phyloP scores from a whole-genome alignment of 1,284 basidiomycete species.

The Boletus calvinii region DNA sequence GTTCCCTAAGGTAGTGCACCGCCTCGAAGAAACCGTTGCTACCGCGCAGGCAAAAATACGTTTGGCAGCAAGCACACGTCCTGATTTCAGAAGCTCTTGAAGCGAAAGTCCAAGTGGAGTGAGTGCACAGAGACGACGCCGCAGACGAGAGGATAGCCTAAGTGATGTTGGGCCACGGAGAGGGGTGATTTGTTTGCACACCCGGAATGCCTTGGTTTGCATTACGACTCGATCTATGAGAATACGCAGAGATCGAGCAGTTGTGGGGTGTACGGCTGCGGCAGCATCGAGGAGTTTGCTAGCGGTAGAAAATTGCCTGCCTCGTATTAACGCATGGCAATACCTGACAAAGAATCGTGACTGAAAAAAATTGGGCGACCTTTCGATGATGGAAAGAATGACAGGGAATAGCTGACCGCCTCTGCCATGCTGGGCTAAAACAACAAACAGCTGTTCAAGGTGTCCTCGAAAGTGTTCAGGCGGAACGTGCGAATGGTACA shows the following conservation, averaged over 20 bases:
- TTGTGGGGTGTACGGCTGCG: conserved; percentile 11
- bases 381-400: conserved; percentile 23
- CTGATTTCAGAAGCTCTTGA: conserved; percentile 24
- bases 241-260: conserved; percentile 12
- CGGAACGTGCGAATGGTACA: conserved; percentile 25
- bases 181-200: neutral
- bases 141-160: conserved; percentile 22
- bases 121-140: conserved; percentile 3
- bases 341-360: conserved; percentile 27
- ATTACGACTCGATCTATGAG: conserved; percentile 4
- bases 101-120: conserved; percentile 17
- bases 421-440: conserved; percentile 20
- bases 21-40: conserved; percentile 29
- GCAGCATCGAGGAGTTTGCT: conserved; percentile 18
- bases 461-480: conserved; percentile 30
- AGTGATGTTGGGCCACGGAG: conserved; percentile 16
- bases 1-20: conserved; percentile 51
- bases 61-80: conserved; percentile 42
- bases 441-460: conserved; percentile 27
- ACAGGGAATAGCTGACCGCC: conserved; percentile 19
- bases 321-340: conserved; percentile 17
- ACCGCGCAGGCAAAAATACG: conserved; percentile 38
- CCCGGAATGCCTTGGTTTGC: conserved; percentile 14
- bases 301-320: conserved; percentile 19
- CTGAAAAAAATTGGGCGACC: conserved; percentile 21